Evolutionary conservation across 192 early-diverging fungal genomes (phyloP), one percentile per base, ranked within the genome.

Genomic region (Backusella sp.): DNA sequence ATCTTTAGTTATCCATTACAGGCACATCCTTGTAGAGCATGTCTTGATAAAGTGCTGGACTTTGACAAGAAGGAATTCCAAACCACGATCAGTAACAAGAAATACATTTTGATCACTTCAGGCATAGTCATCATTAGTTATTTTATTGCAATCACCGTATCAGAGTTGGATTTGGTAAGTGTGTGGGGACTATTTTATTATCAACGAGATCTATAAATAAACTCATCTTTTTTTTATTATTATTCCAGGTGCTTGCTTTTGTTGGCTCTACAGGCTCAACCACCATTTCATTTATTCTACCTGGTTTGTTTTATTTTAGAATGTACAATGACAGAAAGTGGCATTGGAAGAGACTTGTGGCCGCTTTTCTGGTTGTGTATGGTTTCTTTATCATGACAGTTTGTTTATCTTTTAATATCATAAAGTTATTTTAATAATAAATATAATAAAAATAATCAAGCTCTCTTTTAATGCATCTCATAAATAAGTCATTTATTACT

Each of bases 241-340:
- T 44, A 4, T 15, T 19, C 34, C 14, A 88, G 88, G 90, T 99
- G 4, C 75, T 99, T 53, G 87, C 96, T 0, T 88, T 98, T 77
- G 98, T 99, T 1, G 98, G 98, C 46, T 96, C 97, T 2, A 98
- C 98, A 1, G 98, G 98, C 9, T 96, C 95, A 6, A 98, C 97
- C 0, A 92, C 91, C 37, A 95, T 99, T 52, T 96, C 95, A 68
- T 98, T 98, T 81, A 99, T 99, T 74, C 84, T 99, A n/a, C 97
- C 97, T 0, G 95, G 96, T 6, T 59, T 93, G 19, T 95, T 98
- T 73, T 99, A 97, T 83, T 96, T 91, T 84, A 96, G 93, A 82
- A 73, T 96, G 56, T 89, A 92, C 59, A 72, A 85, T 67, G 71
- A 85, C 49, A 75, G 84, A 34, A 83, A 84, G 2, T 94, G 92